Conservation (phyloP, 345 rosid genomes). For the Corchorus olitorius region DNA sequence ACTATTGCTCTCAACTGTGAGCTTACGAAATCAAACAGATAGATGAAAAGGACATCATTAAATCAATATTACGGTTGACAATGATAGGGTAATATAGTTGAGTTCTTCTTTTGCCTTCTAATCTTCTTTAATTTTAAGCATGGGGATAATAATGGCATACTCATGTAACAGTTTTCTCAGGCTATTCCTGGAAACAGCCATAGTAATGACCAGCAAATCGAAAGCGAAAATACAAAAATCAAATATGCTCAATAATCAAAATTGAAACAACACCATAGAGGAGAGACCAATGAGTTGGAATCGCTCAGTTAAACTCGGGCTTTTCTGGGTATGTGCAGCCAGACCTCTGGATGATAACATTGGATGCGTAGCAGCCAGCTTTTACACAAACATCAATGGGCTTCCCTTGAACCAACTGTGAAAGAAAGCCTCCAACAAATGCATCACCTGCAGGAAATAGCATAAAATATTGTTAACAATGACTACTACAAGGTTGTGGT, state of each 20-base stretch:
- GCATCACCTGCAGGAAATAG: conserved; percentile 70
- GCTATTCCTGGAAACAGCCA: not conserved
- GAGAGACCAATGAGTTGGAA: not conserved
- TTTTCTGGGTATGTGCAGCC: conserved; percentile 87
- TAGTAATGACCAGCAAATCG: not conserved
- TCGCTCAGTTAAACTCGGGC: conserved; percentile 48
- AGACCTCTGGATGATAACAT: conserved; percentile 87
- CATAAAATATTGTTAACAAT: not conserved
- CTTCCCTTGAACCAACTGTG: conserved; percentile 80
- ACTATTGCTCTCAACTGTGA: not conserved
- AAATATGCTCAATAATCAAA: conserved; percentile 20
- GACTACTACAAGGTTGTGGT: not conserved
- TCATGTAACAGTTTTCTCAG: not conserved
- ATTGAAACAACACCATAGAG: conserved; percentile 15
- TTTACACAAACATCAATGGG: conserved; percentile 73
- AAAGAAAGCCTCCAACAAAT: conserved; percentile 79
- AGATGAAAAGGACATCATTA: not conserved
- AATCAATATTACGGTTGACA: not conserved
- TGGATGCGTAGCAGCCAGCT: conserved; percentile 83
- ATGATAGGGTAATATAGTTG: not conserved
- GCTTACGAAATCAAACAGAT: not conserved
- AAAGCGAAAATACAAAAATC: not conserved
- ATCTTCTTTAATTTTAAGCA: not conserved
- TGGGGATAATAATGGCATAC: not conserved
- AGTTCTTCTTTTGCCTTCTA: not conserved